Base-by-base conservation (phyloP, 176 grass and related monocot species). In the Themeda triandra region DNA sequence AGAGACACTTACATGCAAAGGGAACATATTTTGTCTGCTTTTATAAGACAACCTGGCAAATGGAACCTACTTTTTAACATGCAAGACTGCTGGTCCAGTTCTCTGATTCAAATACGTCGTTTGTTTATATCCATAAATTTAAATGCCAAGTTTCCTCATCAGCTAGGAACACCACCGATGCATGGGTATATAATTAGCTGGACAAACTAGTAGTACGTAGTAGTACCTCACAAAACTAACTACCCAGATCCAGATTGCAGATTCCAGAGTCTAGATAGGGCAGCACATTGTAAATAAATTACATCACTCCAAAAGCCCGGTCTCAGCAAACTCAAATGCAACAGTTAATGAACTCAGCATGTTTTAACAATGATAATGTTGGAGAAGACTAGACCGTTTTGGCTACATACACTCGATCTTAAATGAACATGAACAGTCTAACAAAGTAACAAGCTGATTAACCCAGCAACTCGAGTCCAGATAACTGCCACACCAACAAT, bases 11-110 rank as follows among this genome's bases (percentile, higher is more conserved):
- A 35, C 54, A 64, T 28, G 48, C 48, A 19, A 48, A 80, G 10
- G 51, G 70, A 46, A 30, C 13, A 27, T 40, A 40, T 40, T 40
- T 40, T 37, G 8, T 40, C 5, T 70, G 23, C 68, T 33, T 6
- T 39, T 56, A 15, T 29, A 36, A 2, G 3, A 78, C 31, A 62
- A 17, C 30, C 59, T 42, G 92, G 92, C 73, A 94, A 80, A 48
- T 48, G 14, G 69, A 59, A 37, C 12, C 4, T 33, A 45, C n/a
- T 27, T 78, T 78, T 72, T 54, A 25, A 15, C 19, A 72, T 65
- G 60, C 14, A 30, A 70, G 2, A 15, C 45, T 48, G n/a, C 12
- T 71, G 6, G 72, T 60, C 58, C 12, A 10, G 24, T 15, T 48
- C 45, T 71, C 53, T 86, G 62, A 37, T 42, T 23, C 56, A 65